Percentiles rank a stretch among this genome's conserved stretches.
Conservation (phyloP, 2,329 filamentous ascomycete genomes). For the Botrytis deweyae region DNA sequence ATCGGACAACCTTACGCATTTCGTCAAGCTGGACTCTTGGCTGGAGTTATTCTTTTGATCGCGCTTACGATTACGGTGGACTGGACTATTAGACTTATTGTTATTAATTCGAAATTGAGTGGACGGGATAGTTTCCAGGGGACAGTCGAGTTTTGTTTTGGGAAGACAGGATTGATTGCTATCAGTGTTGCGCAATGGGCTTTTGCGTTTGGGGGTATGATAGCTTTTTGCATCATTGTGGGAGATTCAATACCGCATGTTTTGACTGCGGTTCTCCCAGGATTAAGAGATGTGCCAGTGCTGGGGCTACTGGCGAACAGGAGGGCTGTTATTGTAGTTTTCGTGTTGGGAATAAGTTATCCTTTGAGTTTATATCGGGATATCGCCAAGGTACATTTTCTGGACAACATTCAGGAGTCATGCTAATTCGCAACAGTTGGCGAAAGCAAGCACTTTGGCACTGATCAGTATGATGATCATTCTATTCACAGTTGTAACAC, state of each 20-base stretch:
- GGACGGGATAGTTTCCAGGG: conserved; percentile 93
- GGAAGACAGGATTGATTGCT: conserved; percentile 79
- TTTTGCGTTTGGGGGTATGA: conserved; percentile 98
- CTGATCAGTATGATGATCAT: conserved; percentile 92
- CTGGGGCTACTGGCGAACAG: conserved; percentile 81
- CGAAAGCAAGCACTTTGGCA: conserved; percentile 92
- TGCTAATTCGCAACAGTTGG: conserved; percentile 57
- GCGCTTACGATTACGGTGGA: conserved; percentile 81
- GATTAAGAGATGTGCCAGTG: conserved; percentile 68
- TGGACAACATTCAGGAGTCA: not conserved
- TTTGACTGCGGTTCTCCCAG: conserved; percentile 76
- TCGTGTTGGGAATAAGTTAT: conserved; percentile 82
- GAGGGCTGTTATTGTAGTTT: conserved; percentile 81
- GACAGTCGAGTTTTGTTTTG: conserved; percentile 95
- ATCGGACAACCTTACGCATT: conserved; percentile 95
- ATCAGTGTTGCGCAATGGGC: conserved; percentile 92
- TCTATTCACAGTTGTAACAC: conserved; percentile 80
- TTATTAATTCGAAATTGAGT: conserved; percentile 95
- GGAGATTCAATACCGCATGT: conserved; percentile 96
- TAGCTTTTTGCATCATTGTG: conserved; percentile 96
- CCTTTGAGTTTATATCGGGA: conserved; percentile 92
- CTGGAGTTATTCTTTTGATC: conserved; percentile 76
- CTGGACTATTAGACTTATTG: conserved; percentile 97
- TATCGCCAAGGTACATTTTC: conserved; percentile 77
- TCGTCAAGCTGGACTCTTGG: conserved; percentile 80